Conservation (phyloP, 2,329 filamentous ascomycete species). For the Diaporthe velutina region DNA sequence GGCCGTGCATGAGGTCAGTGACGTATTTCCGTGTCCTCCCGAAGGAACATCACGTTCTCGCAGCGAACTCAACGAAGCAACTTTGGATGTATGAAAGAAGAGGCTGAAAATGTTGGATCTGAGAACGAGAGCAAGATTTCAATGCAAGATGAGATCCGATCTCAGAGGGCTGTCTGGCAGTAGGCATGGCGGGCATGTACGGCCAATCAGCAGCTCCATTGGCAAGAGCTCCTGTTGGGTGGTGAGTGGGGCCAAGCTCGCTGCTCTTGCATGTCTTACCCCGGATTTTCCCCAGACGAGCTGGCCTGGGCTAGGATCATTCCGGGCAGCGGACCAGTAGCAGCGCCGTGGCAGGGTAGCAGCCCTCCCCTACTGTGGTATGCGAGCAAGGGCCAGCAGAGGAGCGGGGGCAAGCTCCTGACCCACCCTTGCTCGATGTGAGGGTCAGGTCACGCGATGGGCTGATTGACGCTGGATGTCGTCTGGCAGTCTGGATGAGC, state of each 20-base stretch:
- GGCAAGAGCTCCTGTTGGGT: constrained; percentile 5
- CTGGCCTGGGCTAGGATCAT: constrained; percentile 6
- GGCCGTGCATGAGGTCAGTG: constrained; percentile 29
- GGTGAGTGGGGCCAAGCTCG: constrained; percentile 25
- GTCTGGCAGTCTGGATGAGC: neutral
- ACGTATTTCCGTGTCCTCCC: constrained; percentile 34
- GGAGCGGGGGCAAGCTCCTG: constrained; percentile 25
- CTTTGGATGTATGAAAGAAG: neutral
- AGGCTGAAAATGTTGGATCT: neutral
- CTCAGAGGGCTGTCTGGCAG: neutral
- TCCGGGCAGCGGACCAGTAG: constrained; percentile 3
- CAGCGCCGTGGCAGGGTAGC: neutral
- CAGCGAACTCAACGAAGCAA: neutral
- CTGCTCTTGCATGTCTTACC: constrained; percentile 33
- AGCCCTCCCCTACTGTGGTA: neutral
- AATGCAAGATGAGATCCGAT: constrained; percentile 15
- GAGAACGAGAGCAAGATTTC: neutral
- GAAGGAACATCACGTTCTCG: neutral
- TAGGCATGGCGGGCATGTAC: neutral
- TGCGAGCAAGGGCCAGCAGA: neutral
- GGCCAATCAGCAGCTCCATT: constrained; percentile 30
- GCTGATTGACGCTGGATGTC: constrained; percentile 17
- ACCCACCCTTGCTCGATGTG: constrained; percentile 17
- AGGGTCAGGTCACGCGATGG: constrained; percentile 37
- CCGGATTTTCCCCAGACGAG: constrained; percentile 39